Evolutionary conservation across 805 yeast species (phyloP).

Genomic region (Kodamaea laetipori): DNA sequence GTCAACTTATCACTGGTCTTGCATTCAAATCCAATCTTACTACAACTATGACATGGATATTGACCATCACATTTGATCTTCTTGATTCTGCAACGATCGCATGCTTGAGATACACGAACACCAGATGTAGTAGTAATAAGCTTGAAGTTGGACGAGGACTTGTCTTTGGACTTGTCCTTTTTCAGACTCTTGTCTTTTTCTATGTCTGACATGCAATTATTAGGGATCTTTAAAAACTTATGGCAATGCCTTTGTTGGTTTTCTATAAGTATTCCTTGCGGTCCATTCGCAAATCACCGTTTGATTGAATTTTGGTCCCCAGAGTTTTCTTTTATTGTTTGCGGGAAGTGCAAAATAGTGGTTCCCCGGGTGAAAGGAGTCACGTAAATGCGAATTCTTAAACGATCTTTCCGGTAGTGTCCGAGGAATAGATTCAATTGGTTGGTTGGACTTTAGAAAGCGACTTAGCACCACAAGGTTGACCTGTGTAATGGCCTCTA

Average conservation of each 20-base stretch:
- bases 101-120: conserved; percentile 71
- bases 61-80: conserved; percentile 77
- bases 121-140: conserved; percentile 42
- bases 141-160: conserved; percentile 32
- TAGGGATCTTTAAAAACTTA: no score
- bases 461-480: no score
- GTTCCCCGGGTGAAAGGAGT: conserved; percentile 3
- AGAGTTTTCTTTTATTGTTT: conserved; percentile 5
- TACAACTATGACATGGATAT: conserved; percentile 71
- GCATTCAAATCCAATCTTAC: conserved; percentile 65
- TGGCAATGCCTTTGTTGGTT: no score
- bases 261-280: no score
- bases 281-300: no score
- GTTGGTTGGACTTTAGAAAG: no score
- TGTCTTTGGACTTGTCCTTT: conserved; percentile 16
- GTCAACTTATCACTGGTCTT: conserved; percentile 72
- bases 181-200: conserved; percentile 5
- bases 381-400: background rate
- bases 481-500: no score
- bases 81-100: conserved; percentile 77
- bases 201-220: conserved; percentile 6
- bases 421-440: no score
- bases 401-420: no score
- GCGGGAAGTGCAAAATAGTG: background rate
- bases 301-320: no score